phyloP scores from a whole-genome alignment of 805 yeast species.

The Monosporozyma unispora region DNA sequence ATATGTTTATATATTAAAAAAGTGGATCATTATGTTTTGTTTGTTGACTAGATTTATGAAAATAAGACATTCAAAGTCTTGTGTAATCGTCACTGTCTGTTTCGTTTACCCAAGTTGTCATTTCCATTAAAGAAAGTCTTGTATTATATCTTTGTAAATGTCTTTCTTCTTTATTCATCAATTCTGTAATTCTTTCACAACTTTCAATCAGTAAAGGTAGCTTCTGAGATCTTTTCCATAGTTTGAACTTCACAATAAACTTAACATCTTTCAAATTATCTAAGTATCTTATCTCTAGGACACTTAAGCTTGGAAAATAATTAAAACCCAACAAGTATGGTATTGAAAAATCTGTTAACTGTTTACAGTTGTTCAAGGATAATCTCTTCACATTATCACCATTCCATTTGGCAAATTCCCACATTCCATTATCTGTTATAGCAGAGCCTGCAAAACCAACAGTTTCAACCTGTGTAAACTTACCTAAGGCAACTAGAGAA shows the following conservation, averaged over 20 bases:
- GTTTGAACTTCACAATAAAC: constrained; percentile 61
- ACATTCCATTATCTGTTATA: constrained; percentile 64
- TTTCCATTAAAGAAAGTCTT: constrained; percentile 51
- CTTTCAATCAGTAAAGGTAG: constrained; percentile 62
- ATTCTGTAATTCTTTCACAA: constrained; percentile 57
- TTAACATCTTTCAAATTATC: constrained; percentile 46
- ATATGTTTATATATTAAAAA: not conserved
- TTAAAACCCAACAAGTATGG: constrained; percentile 38
- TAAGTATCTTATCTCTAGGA: constrained; percentile 67
- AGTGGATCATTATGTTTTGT: not conserved
- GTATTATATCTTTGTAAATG: constrained; percentile 48
- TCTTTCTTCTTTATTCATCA: constrained; percentile 53
- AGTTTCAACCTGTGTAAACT: constrained; percentile 52
- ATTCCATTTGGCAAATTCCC: constrained; percentile 62
- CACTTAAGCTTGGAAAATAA: constrained; percentile 52
- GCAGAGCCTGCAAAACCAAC: constrained; percentile 86
- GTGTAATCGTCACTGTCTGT: constrained; percentile 27
- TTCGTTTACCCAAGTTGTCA: constrained; percentile 53
- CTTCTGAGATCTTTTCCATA: constrained; percentile 38
- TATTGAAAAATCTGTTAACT: constrained; percentile 47
- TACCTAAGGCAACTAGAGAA: constrained; percentile 49
- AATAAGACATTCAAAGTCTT: not conserved
- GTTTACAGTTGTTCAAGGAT: constrained; percentile 64
- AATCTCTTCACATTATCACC: constrained; percentile 50
- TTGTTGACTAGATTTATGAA: not conserved